Conservation (phyloP, 2,329 filamentous ascomycete species). For the Cadophora sp. region DNA sequence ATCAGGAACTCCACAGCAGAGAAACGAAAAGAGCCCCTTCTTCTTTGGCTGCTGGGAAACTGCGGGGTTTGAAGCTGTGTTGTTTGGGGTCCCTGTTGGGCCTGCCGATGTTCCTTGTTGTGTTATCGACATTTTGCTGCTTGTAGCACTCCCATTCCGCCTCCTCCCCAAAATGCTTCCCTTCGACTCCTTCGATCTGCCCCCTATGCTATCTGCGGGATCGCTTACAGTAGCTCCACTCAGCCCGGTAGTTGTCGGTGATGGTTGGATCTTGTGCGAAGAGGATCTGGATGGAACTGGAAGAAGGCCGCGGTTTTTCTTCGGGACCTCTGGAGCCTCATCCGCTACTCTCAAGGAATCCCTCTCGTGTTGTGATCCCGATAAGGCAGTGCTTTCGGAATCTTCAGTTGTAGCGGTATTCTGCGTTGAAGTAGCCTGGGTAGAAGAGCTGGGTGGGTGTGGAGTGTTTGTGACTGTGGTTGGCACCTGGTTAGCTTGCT, state of each 20-base stretch:
- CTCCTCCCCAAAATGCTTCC: conserved; percentile 67
- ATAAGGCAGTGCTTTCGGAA: conserved; percentile 40
- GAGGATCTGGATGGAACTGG: conserved; percentile 68
- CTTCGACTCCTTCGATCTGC: conserved; percentile 70
- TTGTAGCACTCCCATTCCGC: conserved; percentile 72
- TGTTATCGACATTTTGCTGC: conserved; percentile 63
- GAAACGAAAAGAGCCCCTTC: conserved; percentile 53
- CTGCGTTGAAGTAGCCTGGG: conserved; percentile 41
- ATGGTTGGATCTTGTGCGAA: conserved; percentile 65
- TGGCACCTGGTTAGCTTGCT: conserved; percentile 34
- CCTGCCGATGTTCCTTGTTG: conserved; percentile 49
- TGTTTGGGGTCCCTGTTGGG: conserved; percentile 46
- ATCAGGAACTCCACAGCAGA: conserved; percentile 56
- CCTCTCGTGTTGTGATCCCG: conserved; percentile 40
- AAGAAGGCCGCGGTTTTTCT: conserved; percentile 59
- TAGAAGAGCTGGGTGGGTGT: conserved; percentile 43
- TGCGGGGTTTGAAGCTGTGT: conserved; percentile 41
- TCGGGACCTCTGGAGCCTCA: conserved; percentile 37
- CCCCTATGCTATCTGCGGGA: conserved; percentile 66
- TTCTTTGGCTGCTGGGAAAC: conserved; percentile 48
- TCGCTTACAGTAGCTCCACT: conserved; percentile 66
- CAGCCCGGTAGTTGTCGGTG: conserved; percentile 64
- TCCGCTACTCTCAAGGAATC: conserved; percentile 36
- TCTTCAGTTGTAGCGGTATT: conserved; percentile 43
- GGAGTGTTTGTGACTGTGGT: conserved; percentile 38